Conservation (phyloP, 805 yeast species). For the Zygoascus bituminiphila region DNA sequence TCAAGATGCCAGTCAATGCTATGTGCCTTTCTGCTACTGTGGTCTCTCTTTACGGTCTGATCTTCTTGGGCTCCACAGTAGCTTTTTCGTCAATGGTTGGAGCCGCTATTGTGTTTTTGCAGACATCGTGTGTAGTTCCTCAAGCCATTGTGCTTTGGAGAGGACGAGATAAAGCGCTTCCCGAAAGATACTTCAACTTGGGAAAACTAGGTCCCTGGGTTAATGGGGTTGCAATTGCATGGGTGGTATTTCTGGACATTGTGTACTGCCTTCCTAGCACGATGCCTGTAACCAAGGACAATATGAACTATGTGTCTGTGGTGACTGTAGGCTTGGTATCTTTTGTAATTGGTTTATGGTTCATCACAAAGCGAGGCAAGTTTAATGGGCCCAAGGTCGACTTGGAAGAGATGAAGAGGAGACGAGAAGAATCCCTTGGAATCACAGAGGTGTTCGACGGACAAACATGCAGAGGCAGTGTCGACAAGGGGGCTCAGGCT, state of each 20-base stretch:
- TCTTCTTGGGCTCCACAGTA: slow-evolving; percentile 56
- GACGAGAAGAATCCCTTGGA: not conserved
- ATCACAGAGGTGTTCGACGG: not conserved
- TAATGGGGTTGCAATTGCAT: slow-evolving; percentile 34
- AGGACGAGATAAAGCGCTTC: not conserved
- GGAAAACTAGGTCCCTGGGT: not conserved
- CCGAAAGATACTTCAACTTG: not conserved
- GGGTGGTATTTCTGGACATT: slow-evolving; percentile 52
- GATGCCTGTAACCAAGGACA: slow-evolving; percentile 51
- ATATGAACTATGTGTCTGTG: slow-evolving; percentile 47
- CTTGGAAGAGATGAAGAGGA: not conserved
- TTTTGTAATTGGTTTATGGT: slow-evolving; percentile 3
- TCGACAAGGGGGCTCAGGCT: too few species aligned
- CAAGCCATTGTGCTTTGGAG: not conserved
- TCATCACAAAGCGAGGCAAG: not conserved
- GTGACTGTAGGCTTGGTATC: slow-evolving; percentile 4
- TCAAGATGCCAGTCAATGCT: slow-evolving; percentile 53
- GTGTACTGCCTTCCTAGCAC: slow-evolving; percentile 55
- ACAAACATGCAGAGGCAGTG: too few species aligned
- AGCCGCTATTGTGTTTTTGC: slow-evolving; percentile 51
- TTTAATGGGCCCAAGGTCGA: slow-evolving; percentile 5
- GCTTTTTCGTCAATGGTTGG: slow-evolving; percentile 60
- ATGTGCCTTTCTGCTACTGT: slow-evolving; percentile 46
- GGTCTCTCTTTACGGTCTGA: slow-evolving; percentile 49
- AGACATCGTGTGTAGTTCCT: not conserved